Conservation (phyloP, 306 rosid species). For the Lathyrus tuberosus region DNA sequence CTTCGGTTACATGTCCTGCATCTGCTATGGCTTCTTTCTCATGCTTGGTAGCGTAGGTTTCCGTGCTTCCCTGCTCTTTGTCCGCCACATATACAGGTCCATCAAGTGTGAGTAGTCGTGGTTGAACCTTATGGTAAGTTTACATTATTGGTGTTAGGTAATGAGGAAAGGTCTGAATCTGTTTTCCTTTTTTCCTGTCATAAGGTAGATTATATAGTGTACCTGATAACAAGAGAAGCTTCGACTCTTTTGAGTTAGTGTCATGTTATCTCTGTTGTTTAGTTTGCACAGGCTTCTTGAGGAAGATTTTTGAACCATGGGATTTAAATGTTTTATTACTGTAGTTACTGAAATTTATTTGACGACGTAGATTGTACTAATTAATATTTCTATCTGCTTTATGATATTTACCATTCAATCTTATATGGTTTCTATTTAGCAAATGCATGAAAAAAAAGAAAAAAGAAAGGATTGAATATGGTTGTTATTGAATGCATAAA, state of each 20-base stretch:
- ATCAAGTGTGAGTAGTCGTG: slow-evolving; percentile 88
- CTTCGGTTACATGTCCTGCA: slow-evolving; percentile 99
- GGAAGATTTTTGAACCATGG: slow-evolving; percentile 47
- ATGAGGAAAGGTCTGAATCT: slow-evolving; percentile 47
- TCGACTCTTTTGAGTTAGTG: slow-evolving; percentile 37
- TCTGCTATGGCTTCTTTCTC: slow-evolving; percentile 97
- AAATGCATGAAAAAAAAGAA: background rate
- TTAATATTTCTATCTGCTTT: slow-evolving; percentile 18
- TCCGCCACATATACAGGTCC: slow-evolving; percentile 94
- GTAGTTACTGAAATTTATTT: slow-evolving; percentile 46
- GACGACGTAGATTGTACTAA: slow-evolving; percentile 46
- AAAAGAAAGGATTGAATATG: slow-evolving; percentile 1
- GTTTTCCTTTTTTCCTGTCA: slow-evolving; percentile 40
- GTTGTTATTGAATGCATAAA: background rate
- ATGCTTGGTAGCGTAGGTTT: slow-evolving; percentile 95
- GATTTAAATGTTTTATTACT: slow-evolving; percentile 45
- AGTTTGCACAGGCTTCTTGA: slow-evolving; percentile 42
- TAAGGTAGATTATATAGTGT: slow-evolving; percentile 58
- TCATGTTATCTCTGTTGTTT: slow-evolving; percentile 36
- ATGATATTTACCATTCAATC: slow-evolving; percentile 33
- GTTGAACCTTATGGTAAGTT: slow-evolving; percentile 39
- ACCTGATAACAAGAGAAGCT: slow-evolving; percentile 48
- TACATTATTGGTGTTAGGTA: slow-evolving; percentile 38
- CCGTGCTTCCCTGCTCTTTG: slow-evolving; percentile 88
- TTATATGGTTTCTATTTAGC: background rate